Evolutionary conservation across 2,329 filamentous ascomycete species (phyloP), one percentile per base, ranked within the genome.

Genomic region (Fusarium devonianum): DNA sequence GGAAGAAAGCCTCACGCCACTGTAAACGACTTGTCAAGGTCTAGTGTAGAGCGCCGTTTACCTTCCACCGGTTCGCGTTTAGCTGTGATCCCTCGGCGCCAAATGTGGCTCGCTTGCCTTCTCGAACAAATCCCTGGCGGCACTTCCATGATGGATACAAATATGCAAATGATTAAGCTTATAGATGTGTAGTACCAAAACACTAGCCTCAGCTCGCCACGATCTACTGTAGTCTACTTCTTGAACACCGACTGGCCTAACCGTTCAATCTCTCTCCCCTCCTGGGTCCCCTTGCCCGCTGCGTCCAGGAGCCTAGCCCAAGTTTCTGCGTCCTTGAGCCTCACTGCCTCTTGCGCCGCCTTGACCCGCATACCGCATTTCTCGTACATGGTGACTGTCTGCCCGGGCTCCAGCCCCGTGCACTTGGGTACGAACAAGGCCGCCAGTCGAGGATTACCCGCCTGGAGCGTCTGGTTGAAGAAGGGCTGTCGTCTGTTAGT

Each of bases 321-420:
- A n/a, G 86, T 76, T 62, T 86, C 87, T 37, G 84, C 77, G 68
- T 99, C 90, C 72, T 89, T 95, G 51, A 83, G 80, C 74, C 86
- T 90, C 51, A 92, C 81, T 3, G 94, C 93, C 75, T 97, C 94
- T 73, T 97, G 92, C 4, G 89, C 94, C 3, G 94, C 94, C 73
- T 90, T 92, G 19, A 88, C 82, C 33, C 91, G 78, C 85, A 96
- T 84, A 13, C 93, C 93, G 71, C 94, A 97, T 74, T 96, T 96
- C 64, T 96, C 86, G 82, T 92, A 99, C 93, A 99, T 97, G 60
- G 88, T 83, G 45, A 96, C 87, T 4, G 87, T 78, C 63, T 92
- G 88, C 3, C 83, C 80, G 1, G 82, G 77, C 33, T 86, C 81
- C 35, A 95, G 70, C 45, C 79, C 78, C 12, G 86, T 87, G 75